phyloP scores from a whole-genome alignment of 371 early-diverging fungal genomes.

The Phascolomyces articulosus region DNA sequence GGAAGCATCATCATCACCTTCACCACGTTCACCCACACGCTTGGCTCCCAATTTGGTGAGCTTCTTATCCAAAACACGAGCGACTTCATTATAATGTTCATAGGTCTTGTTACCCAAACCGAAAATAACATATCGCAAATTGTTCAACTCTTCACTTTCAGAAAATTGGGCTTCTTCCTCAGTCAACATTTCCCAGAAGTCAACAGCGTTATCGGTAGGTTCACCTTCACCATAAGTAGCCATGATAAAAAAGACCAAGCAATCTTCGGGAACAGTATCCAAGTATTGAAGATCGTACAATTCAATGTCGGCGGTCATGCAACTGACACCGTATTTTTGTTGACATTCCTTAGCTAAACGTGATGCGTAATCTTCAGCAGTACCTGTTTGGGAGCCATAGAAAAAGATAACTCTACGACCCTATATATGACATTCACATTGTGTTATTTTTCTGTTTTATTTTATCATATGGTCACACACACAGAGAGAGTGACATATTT shows the following conservation, averaged over 20 bases:
- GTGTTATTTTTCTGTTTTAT: too few species aligned
- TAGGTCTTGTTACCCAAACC: conserved; percentile 98
- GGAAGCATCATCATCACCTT: conserved; percentile 96
- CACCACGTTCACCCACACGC: conserved; percentile 84
- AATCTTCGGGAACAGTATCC: conserved; percentile 63
- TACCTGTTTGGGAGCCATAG: conserved; percentile 97
- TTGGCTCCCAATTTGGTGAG: conserved; percentile 74
- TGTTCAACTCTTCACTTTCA: conserved; percentile 60
- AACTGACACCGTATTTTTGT: conserved; percentile 73
- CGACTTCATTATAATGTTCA: conserved; percentile 92
- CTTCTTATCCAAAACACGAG: conserved; percentile 66
- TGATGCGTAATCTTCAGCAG: conserved; percentile 94
- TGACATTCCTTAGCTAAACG: conserved; percentile 85
- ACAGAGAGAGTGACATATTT: too few species aligned
- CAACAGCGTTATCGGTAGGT: conserved; percentile 91
- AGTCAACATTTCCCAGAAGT: conserved; percentile 80
- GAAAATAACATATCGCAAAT: conserved; percentile 81
- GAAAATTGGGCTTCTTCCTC: conserved; percentile 75
- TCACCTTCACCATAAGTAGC: conserved; percentile 94
- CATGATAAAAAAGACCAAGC: conserved; percentile 79
- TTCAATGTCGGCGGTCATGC: conserved; percentile 86
- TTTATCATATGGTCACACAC: too few species aligned
- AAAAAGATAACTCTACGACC: conserved; percentile 77
- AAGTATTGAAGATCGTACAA: conserved; percentile 84
- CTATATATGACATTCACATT: conserved; percentile 23